Conservation (phyloP, 2,329 filamentous ascomycete genomes). For the Proliferodiscus dingleyae region DNA sequence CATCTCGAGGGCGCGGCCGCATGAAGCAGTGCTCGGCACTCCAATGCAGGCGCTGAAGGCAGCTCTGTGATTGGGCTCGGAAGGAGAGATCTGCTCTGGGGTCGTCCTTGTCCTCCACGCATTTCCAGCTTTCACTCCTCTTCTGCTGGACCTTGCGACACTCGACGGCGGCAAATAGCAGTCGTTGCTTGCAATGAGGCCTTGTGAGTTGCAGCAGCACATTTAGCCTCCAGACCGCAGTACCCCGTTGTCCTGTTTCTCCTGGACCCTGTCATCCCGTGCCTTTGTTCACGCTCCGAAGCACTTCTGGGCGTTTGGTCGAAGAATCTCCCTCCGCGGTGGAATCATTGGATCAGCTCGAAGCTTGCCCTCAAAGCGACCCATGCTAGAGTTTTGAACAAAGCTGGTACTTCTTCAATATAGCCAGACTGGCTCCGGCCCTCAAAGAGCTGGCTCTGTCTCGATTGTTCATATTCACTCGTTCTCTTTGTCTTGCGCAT, state of each 20-base stretch:
- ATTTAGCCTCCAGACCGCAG: conserved; percentile 5
- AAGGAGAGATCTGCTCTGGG: conserved; percentile 8
- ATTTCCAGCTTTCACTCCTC: conserved; percentile 9
- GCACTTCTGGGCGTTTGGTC: conserved; percentile 12
- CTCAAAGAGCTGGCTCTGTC: conserved; percentile 13
- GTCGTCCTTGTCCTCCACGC: conserved; percentile 12
- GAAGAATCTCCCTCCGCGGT: conserved; percentile 10
- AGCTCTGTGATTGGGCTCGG: conserved; percentile 17
- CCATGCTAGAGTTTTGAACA: conserved; percentile 16
- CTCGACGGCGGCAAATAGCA: conserved; percentile 7
- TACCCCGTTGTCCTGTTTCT: conserved; percentile 21
- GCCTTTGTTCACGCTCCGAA: conserved; percentile 13
- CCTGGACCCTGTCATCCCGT: background rate
- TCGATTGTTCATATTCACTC: conserved; percentile 22
- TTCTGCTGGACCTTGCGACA: conserved; percentile 6
- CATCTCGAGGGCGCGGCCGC: conserved; percentile 12
- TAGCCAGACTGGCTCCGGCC: conserved; percentile 7
- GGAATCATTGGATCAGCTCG: conserved; percentile 14
- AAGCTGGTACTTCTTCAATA: conserved; percentile 11
- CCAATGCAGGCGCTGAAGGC: conserved; percentile 19
- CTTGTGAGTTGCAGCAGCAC: conserved; percentile 16
- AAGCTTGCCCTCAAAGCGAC: conserved; percentile 14
- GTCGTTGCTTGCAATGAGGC: conserved; percentile 15
- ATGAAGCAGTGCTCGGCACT: conserved; percentile 11
- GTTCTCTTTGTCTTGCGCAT: conserved; percentile 17